Evolutionary conservation across 169 alveolate genomes (phyloP).

Genomic region (Plasmodium vivax): DNA sequence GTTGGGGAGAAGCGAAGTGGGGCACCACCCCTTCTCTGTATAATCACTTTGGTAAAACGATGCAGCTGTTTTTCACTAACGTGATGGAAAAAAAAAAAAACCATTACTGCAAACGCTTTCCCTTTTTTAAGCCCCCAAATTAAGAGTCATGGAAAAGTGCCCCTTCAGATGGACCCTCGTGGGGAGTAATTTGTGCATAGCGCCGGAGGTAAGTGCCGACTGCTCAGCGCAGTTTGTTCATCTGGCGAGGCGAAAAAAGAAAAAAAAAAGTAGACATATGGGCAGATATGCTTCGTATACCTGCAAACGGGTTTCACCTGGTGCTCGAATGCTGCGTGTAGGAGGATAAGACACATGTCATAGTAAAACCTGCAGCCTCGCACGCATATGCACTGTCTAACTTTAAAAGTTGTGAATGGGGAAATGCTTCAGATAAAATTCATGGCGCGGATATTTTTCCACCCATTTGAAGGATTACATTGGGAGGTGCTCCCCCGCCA

Average conservation of each 20-base stretch:
- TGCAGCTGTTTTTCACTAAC: slow-evolving; percentile 5
- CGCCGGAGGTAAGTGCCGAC: slow-evolving; percentile 77
- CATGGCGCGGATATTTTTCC: not conserved
- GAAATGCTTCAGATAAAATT: not conserved
- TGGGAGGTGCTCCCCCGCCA: slow-evolving; percentile 83
- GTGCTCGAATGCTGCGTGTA: not conserved
- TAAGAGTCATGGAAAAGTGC: slow-evolving; percentile 69
- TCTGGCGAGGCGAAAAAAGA: not conserved
- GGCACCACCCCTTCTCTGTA: not conserved
- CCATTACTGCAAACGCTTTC: not conserved
- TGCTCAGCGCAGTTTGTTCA: not conserved
- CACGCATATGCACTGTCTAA: not conserved
- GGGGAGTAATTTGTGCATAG: slow-evolving; percentile 76
- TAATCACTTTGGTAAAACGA: not conserved
- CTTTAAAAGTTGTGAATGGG: not conserved
- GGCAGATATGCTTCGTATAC: not conserved
- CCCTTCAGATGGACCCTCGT: slow-evolving; percentile 81
- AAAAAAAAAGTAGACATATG: not conserved
- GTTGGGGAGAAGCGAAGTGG: not conserved
- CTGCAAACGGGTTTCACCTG: not conserved
- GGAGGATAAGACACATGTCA: not conserved
- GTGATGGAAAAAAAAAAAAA: not conserved
- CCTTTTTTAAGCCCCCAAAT: slow-evolving; percentile 34
- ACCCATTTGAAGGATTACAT: slow-evolving; percentile 66
- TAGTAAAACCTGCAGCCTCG: not conserved